A percentile compares a stretch with the other conserved stretches of the same genome.
Conservation (phyloP, 2,329 filamentous ascomycete species). For the Aspergillus sp. region DNA sequence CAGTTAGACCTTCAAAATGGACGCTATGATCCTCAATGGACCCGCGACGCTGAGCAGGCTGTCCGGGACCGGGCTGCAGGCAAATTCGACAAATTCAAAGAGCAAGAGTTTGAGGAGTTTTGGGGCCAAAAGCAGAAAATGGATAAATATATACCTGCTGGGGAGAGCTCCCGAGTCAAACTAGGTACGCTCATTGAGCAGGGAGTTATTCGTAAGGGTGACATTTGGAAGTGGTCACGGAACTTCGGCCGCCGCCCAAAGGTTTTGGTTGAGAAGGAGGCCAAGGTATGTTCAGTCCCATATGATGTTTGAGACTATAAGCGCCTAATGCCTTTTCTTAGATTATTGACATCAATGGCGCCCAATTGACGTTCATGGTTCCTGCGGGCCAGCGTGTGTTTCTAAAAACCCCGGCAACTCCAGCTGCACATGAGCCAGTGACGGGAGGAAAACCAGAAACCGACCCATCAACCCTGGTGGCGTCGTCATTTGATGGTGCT, state of each 20-base stretch:
- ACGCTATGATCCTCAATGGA: conserved; percentile 58
- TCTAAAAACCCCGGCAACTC: conserved; percentile 19
- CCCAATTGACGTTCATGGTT: conserved; percentile 37
- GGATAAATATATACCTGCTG: conserved; percentile 33
- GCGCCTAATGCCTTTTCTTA: conserved; percentile 1
- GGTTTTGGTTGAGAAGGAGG: conserved; percentile 44
- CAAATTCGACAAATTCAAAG: conserved; percentile 58
- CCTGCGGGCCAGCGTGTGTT: conserved; percentile 41
- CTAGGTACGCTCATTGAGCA: conserved; percentile 36
- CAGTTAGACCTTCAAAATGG: conserved; percentile 57
- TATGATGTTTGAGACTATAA: too few species aligned
- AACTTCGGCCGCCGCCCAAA: conserved; percentile 27
- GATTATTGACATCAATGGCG: conserved; percentile 36
- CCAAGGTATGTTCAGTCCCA: conserved; percentile 31
- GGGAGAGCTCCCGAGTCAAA: conserved; percentile 44
- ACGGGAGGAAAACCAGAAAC: neutral
- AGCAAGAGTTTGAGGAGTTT: conserved; percentile 54
- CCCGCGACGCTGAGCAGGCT: conserved; percentile 54
- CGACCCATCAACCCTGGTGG: neutral
- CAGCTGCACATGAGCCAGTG: neutral
- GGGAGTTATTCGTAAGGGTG: conserved; percentile 38
- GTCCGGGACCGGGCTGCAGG: conserved; percentile 53
- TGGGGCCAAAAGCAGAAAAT: conserved; percentile 58
- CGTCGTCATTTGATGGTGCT: neutral
- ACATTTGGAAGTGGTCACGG: conserved; percentile 42